Evolutionary conservation across 1,139 yeast species (phyloP).

Genomic region (Magnusiomyces suaveolens): DNA sequence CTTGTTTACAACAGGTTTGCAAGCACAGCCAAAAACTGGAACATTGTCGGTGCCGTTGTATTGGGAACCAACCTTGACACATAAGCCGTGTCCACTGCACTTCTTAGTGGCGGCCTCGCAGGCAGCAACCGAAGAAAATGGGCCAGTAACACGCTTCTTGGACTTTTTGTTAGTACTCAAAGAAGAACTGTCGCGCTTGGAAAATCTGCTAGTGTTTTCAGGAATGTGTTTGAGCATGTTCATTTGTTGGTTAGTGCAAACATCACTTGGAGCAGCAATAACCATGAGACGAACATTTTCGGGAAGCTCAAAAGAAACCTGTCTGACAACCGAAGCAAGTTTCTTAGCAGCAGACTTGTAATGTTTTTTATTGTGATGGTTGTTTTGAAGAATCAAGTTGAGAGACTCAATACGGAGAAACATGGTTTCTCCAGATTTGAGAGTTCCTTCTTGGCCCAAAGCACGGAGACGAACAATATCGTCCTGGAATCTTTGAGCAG

Average conservation of each 20-base stretch:
- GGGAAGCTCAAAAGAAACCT: slow-evolving; percentile 10
- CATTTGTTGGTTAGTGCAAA: slow-evolving; percentile 16
- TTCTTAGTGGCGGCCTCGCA: slow-evolving; percentile 46
- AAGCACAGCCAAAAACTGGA: slow-evolving; percentile 44
- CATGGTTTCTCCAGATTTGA: slow-evolving; percentile 14
- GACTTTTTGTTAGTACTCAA: background rate
- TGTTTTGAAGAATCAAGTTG: slow-evolving; percentile 9
- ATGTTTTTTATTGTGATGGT: background rate
- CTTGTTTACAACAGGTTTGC: slow-evolving; percentile 28
- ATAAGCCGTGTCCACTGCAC: slow-evolving; percentile 58
- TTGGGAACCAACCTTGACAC: slow-evolving; percentile 31
- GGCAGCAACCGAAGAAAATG: slow-evolving; percentile 36
- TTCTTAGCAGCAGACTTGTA: slow-evolving; percentile 12
- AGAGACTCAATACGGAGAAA: slow-evolving; percentile 16
- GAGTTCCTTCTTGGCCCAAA: slow-evolving; percentile 8
- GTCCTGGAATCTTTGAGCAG: slow-evolving; percentile 13
- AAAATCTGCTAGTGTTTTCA: background rate
- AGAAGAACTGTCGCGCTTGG: background rate
- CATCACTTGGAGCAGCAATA: slow-evolving; percentile 19
- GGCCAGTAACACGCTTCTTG: slow-evolving; percentile 6
- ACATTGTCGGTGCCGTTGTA: slow-evolving; percentile 23
- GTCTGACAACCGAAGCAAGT: slow-evolving; percentile 12
- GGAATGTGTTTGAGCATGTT: background rate
- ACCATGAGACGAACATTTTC: slow-evolving; percentile 16
- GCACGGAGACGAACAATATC: slow-evolving; percentile 12